Percentiles rank a stretch among this genome's conserved stretches.
Evolutionary conservation across 495 filamentous ascomycete species (phyloP).

Genomic region (Trichocladium antarcticum): DNA sequence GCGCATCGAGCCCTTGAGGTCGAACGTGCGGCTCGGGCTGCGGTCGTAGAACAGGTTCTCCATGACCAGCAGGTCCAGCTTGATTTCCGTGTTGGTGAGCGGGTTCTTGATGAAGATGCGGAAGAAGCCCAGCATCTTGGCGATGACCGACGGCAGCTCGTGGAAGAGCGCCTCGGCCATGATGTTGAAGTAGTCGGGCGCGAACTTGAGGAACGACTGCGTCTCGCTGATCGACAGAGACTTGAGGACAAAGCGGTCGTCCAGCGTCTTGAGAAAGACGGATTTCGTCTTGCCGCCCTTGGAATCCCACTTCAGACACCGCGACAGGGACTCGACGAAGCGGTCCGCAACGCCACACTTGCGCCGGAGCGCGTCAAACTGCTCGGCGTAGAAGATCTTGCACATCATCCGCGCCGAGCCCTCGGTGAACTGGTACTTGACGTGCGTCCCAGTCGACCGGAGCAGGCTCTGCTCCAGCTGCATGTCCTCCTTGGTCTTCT

Average conservation of each 20-base stretch:
- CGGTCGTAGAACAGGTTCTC: constrained; percentile 99
- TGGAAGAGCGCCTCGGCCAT: constrained; percentile 95
- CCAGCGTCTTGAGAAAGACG: constrained; percentile 93
- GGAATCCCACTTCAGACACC: constrained; percentile 95
- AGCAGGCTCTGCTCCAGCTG: constrained; percentile 69
- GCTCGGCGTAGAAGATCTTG: constrained; percentile 96
- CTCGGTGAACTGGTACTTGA: constrained; percentile 88
- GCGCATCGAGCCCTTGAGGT: constrained; percentile 96
- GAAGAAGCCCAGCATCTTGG: constrained; percentile 98
- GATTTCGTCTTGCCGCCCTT: constrained; percentile 98
- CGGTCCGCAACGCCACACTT: constrained; percentile 89
- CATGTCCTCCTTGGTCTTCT: background rate
- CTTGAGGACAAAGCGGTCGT: constrained; percentile 74
- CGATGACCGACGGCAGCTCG: constrained; percentile 90
- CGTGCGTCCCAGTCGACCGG: constrained; percentile 73
- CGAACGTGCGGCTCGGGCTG: constrained; percentile 82
- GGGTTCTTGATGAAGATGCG: constrained; percentile 95
- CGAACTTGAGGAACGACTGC: constrained; percentile 85
- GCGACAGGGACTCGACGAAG: constrained; percentile 87
- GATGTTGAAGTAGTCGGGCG: constrained; percentile 91
- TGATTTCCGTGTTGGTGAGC: constrained; percentile 81
- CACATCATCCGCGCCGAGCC: constrained; percentile 88
- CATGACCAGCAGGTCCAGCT: constrained; percentile 90
- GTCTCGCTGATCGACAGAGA: constrained; percentile 84
- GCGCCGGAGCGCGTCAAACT: constrained; percentile 87